These are phyloP conservation scores for Polyplosphaeria fusca DNA, from an alignment of 495 filamentous ascomycete species.

Conservation along the genomic window DNA sequence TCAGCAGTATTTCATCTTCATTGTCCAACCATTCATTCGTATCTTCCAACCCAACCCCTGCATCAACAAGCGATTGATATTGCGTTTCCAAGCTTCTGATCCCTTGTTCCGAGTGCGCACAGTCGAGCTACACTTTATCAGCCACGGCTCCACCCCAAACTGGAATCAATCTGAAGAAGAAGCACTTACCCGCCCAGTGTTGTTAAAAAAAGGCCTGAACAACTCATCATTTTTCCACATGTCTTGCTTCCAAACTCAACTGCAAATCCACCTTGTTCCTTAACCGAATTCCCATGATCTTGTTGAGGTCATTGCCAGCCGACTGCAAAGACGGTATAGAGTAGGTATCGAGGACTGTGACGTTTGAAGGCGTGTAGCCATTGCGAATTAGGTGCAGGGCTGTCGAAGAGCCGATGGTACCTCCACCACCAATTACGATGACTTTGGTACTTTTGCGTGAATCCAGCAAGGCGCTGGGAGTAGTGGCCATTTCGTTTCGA, in stretches of 20 bases:
- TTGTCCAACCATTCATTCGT: constrained; percentile 1
- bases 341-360: constrained; percentile 12
- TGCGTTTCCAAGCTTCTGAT: neutral
- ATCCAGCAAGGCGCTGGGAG: too few relatives aligned
- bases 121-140: neutral
- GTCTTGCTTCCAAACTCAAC: constrained; percentile 4
- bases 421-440: constrained; percentile 7
- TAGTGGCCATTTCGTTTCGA: too few relatives aligned
- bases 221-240: constrained; percentile 8
- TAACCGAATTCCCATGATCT: constrained; percentile 5
- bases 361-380: constrained; percentile 1
- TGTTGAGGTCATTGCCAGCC: constrained; percentile 12
- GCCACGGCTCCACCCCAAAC: neutral
- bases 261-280: neutral
- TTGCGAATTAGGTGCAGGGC: constrained; percentile 4
- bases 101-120: neutral
- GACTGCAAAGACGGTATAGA: constrained; percentile 4
- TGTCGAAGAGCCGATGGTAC: constrained; percentile 9
- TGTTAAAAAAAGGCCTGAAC: constrained; percentile 7
- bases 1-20: constrained; percentile 2
- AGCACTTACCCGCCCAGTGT: constrained; percentile 3
- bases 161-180: neutral
- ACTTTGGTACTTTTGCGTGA: neutral
- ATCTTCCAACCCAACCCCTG: neutral
- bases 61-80: neutral